Percentiles rank a stretch among this genome's conserved stretches.
Evolutionary conservation across 768 basidiomycete genomes (phyloP).

Genomic region (Candolleomyces aberdarensis): DNA sequence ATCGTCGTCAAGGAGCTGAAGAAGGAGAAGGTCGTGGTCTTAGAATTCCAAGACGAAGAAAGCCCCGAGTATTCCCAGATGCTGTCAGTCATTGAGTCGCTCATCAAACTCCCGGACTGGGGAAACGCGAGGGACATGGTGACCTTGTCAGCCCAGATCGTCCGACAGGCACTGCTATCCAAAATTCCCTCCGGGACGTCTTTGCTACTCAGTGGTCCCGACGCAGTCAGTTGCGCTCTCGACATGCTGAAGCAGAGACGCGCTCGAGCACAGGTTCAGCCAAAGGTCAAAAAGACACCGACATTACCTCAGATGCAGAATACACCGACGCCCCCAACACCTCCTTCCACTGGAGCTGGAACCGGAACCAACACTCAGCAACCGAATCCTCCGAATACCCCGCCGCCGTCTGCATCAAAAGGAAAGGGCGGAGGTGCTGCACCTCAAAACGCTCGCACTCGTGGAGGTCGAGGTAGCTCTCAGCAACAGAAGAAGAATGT

Average conservation of each 20-base stretch:
- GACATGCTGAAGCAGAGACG: slow-evolving; percentile 19
- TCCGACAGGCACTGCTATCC: slow-evolving; percentile 33
- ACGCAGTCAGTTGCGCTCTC: slow-evolving; percentile 14
- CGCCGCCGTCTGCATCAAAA: not conserved
- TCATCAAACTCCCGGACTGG: slow-evolving; percentile 53
- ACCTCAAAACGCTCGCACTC: no score
- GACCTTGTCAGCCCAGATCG: slow-evolving; percentile 48
- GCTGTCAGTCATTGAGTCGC: slow-evolving; percentile 32
- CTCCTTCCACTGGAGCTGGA: slow-evolving; percentile 4
- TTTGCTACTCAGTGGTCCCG: slow-evolving; percentile 8
- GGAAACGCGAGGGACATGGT: slow-evolving; percentile 69
- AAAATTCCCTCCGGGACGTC: not conserved
- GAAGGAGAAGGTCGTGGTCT: slow-evolving; percentile 38
- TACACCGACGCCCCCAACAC: slow-evolving; percentile 17
- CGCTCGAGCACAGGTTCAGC: slow-evolving; percentile 10
- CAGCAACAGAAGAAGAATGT: not conserved
- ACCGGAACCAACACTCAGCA: not conserved
- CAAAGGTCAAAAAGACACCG: slow-evolving; percentile 1
- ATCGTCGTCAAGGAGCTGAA: slow-evolving; percentile 46
- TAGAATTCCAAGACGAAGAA: slow-evolving; percentile 30
- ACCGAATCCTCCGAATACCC: not conserved
- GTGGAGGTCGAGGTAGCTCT: not conserved
- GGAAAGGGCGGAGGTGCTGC: not conserved
- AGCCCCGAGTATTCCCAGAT: slow-evolving; percentile 32
- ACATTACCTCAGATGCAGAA: slow-evolving; percentile 15